Evolutionary conservation across 192 early-diverging fungal species (phyloP), one percentile per base, ranked within the genome.

Genomic region (Podila clonocystis): DNA sequence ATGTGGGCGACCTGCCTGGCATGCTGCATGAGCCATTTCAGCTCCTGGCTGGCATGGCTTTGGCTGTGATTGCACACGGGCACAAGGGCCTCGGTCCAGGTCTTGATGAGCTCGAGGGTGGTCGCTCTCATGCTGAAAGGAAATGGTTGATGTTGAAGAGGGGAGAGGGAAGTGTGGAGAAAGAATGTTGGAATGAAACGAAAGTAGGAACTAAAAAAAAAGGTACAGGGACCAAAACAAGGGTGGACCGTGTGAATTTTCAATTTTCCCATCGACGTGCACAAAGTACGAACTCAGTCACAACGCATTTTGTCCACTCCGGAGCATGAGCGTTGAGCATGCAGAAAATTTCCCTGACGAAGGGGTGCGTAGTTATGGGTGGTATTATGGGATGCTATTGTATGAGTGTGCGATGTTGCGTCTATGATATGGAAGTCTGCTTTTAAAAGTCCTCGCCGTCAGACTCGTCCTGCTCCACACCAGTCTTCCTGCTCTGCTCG

Each of bases 11-110:
- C 36, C 15, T 78, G 20, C 63, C 67, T 60, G 9, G 76, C 74
- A 65, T 85, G 68, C 33, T 69, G 70, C 22, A 74, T 31, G 8
- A 85, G 68, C 84, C 84, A 85, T 65, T 78, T 85, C 49, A 82
- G 33, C 65, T 85, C 84, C 63, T 85, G 84, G 34, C 59, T 52
- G 12, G 83, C 83, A 66, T 84, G 83, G 41, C 62, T 75, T 33
- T 49, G 55, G 60, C 73, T 75, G 50, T 80, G 60, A 22, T 83
- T 77, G 50, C 82, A 83, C 5, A 83, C 68, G 3, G 82, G 75
- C 24, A 83, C 50, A 19, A 83, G 57, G 1, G 77, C 70, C 48
- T 65, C 60, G n/a, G 70, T 73, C 77, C 77, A 80, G 26, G 38
- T 50, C 67, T 66, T 72, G 58, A 80, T 59, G 30, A 73, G 62